Percentiles rank a stretch among this genome's conserved stretches.
Evolutionary conservation across 192 early-diverging fungal species (phyloP).

Genomic region (Helicostylum pulchrum): DNA sequence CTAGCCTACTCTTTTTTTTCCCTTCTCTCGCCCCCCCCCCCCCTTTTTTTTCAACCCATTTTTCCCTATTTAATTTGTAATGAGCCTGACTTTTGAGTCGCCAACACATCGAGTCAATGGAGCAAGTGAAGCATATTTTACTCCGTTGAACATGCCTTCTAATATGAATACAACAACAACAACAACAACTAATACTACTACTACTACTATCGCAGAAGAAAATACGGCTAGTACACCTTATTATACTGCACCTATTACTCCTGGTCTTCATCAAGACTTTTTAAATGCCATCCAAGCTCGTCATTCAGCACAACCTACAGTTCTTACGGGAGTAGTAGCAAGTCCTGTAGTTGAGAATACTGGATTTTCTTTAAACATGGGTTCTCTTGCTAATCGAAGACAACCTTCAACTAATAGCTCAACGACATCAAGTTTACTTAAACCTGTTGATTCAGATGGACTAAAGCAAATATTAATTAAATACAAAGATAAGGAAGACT

Average conservation of each 20-base stretch:
- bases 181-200: neutral
- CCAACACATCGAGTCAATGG: constrained; percentile 19
- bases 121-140: constrained; percentile 29
- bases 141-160: constrained; percentile 27
- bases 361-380: constrained; percentile 8
- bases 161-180: neutral
- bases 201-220: neutral
- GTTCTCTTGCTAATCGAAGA: constrained; percentile 20
- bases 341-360: neutral
- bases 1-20: neutral
- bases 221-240: constrained; percentile 23
- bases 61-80: neutral
- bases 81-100: constrained; percentile 34
- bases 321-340: constrained; percentile 1
- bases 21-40: neutral
- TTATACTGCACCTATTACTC: constrained; percentile 38
- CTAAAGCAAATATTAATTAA: neutral
- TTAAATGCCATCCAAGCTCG: constrained; percentile 38
- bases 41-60: neutral
- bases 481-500: neutral
- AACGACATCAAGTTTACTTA: constrained; percentile 7
- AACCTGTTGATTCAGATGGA: neutral
- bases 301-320: constrained; percentile 22
- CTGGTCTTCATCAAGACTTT: constrained; percentile 35
- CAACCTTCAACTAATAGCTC: neutral